These are phyloP conservation scores for Acacia pycnantha DNA, from an alignment of 331 rosid genomes.

Conservation along the genomic window DNA sequence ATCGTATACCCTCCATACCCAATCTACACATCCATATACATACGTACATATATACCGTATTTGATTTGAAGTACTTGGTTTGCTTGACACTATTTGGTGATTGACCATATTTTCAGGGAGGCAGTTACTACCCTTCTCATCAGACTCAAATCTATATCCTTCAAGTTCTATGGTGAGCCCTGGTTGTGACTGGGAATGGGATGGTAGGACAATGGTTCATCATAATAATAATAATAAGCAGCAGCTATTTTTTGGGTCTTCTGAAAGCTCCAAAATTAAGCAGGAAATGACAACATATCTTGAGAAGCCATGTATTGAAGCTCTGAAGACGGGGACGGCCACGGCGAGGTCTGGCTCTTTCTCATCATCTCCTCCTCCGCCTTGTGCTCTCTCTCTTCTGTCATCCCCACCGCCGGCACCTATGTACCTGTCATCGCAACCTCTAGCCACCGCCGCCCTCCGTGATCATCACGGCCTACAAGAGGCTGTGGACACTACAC, in stretches of 20 bases:
- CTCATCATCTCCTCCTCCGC: slow-evolving; percentile 48
- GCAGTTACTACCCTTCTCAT: slow-evolving; percentile 59
- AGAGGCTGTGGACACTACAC: slow-evolving; percentile 44
- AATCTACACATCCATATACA: too few species aligned
- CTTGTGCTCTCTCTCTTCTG: slow-evolving; percentile 99
- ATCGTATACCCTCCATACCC: too few species aligned
- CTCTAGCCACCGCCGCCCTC: slow-evolving; percentile 40
- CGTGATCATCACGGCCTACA: slow-evolving; percentile 38
- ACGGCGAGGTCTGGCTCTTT: background rate
- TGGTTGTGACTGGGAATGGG: slow-evolving; percentile 23
- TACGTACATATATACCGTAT: too few species aligned
- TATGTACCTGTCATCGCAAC: slow-evolving; percentile 46
- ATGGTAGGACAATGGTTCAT: slow-evolving; percentile 32
- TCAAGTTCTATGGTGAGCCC: slow-evolving; percentile 36
- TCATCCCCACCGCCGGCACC: slow-evolving; percentile 59
- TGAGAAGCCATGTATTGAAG: slow-evolving; percentile 14
- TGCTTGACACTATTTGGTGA: background rate
- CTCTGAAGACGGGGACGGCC: background rate
- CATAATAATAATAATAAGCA: slow-evolving; percentile 35
- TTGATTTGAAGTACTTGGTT: background rate
- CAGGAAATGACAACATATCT: background rate
- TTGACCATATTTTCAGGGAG: slow-evolving; percentile 48
- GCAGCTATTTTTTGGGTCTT: slow-evolving; percentile 44
- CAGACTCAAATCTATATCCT: slow-evolving; percentile 54
- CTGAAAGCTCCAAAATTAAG: slow-evolving; percentile 14